phyloP scores from a whole-genome alignment of 805 yeast species.

The Ascoidea tarda region DNA sequence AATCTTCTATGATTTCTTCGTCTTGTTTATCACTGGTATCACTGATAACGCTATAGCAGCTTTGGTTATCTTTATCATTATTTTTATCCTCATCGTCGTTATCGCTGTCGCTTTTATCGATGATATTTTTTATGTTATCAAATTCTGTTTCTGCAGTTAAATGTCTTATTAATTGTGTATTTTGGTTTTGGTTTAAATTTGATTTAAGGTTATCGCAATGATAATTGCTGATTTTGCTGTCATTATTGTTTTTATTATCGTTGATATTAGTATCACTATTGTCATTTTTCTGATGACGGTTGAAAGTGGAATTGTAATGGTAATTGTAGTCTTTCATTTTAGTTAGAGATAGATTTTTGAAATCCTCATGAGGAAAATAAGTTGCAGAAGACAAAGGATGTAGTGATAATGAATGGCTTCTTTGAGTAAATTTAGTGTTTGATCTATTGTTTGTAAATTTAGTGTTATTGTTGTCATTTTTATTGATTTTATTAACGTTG shows the following conservation, averaged over 20 bases:
- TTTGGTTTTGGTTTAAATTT: no score
- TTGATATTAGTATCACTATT: not conserved
- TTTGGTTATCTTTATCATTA: slow-evolving; percentile 4
- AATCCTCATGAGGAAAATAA: slow-evolving; percentile 42
- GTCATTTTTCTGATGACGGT: no score
- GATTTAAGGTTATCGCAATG: not conserved
- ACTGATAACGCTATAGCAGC: not conserved
- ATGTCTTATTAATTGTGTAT: slow-evolving; percentile 18
- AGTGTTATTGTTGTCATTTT: slow-evolving; percentile 4
- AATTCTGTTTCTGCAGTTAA: slow-evolving; percentile 35
- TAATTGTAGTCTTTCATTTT: no score
- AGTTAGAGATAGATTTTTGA: no score
- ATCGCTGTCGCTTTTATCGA: slow-evolving; percentile 13
- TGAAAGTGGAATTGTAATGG: no score
- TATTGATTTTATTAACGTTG: not conserved
- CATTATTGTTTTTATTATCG: not conserved
- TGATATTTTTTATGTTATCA: slow-evolving; percentile 16
- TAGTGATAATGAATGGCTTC: slow-evolving; percentile 12
- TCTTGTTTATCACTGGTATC: slow-evolving; percentile 1
- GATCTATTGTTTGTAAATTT: not conserved
- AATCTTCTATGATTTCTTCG: slow-evolving; percentile 1
- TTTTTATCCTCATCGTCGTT: slow-evolving; percentile 13
- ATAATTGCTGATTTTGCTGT: slow-evolving; percentile 3
- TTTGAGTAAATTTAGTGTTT: slow-evolving; percentile 9
- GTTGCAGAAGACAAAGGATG: slow-evolving; percentile 63